Conservation (phyloP, 768 basidiomycete species). For the Lentinus brumalis region DNA sequence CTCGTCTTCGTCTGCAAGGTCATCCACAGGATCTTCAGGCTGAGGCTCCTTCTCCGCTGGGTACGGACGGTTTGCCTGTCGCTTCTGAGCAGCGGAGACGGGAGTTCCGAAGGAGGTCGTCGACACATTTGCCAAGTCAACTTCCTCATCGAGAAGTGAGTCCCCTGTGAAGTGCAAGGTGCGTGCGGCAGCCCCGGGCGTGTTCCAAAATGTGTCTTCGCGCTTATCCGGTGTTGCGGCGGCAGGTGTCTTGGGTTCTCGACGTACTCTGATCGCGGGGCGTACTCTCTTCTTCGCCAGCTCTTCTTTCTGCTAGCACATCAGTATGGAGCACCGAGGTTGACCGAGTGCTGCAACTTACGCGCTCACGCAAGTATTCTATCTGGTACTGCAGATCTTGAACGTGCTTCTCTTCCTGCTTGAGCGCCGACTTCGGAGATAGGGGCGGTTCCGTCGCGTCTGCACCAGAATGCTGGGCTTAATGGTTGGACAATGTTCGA, state of each 20-base stretch:
- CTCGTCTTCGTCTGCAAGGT: constrained; percentile 11
- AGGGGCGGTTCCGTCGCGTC: constrained; percentile 26
- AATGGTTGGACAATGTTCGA: constrained; percentile 16
- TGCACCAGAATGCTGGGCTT: constrained; percentile 26
- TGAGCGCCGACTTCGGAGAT: constrained; percentile 32
- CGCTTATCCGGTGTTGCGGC: constrained; percentile 35
- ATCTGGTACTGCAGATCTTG: constrained; percentile 45
- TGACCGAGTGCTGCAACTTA: constrained; percentile 17
- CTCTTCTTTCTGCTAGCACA: constrained; percentile 30
- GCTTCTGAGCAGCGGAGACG: constrained; percentile 21
- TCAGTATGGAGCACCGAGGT: not conserved
- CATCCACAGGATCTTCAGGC: not conserved
- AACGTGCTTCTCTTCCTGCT: constrained; percentile 45
- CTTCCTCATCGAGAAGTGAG: constrained; percentile 61
- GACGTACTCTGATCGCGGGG: constrained; percentile 5
- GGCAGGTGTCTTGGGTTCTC: constrained; percentile 22
- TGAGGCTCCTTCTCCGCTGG: not conserved
- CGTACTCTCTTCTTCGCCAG: constrained; percentile 25
- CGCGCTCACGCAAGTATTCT: constrained; percentile 42
- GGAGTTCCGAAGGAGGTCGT: constrained; percentile 46
- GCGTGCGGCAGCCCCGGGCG: constrained; percentile 55
- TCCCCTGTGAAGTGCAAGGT: constrained; percentile 66
- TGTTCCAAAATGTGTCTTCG: constrained; percentile 67
- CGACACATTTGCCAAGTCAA: constrained; percentile 49
- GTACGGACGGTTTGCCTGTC: not conserved